phyloP scores from a whole-genome alignment of 768 basidiomycete genomes.

The Mycena olivaceomarginata region DNA sequence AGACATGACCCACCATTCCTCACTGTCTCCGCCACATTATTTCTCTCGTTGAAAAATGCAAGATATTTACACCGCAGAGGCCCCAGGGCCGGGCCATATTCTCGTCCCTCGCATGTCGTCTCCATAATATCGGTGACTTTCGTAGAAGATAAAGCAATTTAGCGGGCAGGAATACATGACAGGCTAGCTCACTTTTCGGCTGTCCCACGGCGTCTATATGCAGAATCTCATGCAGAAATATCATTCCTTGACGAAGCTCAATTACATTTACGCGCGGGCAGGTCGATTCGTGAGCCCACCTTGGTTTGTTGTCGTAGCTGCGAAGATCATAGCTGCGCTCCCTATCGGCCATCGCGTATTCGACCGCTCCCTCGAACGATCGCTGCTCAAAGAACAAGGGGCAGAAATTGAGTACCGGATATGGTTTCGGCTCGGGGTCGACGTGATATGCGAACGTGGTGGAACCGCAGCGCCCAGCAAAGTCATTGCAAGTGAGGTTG shows the following conservation, averaged over 20 bases:
- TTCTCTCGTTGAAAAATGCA: background rate
- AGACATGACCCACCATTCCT: background rate
- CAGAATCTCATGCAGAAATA: background rate
- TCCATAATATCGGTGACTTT: background rate
- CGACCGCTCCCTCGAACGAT: background rate
- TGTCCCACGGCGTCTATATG: slow-evolving; percentile 7
- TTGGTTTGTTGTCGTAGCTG: slow-evolving; percentile 16
- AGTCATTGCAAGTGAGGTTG: slow-evolving; percentile 2
- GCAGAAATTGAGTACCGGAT: slow-evolving; percentile 10
- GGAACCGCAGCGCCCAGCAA: background rate
- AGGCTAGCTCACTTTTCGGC: background rate
- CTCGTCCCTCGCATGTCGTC: background rate
- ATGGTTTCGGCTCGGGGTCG: background rate
- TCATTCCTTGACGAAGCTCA: background rate
- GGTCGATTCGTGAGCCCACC: background rate
- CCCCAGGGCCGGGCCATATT: background rate
- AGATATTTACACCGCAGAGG: slow-evolving; percentile 1
- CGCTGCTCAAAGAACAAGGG: slow-evolving; percentile 7
- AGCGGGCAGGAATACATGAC: background rate
- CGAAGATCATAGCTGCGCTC: background rate
- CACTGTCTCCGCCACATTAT: background rate
- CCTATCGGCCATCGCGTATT: background rate
- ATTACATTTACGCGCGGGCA: too few species aligned
- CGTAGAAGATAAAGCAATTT: background rate
- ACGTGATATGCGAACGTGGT: background rate